phyloP scores from a whole-genome alignment of 2,329 filamentous ascomycete species.

The Fusarium sp. region DNA sequence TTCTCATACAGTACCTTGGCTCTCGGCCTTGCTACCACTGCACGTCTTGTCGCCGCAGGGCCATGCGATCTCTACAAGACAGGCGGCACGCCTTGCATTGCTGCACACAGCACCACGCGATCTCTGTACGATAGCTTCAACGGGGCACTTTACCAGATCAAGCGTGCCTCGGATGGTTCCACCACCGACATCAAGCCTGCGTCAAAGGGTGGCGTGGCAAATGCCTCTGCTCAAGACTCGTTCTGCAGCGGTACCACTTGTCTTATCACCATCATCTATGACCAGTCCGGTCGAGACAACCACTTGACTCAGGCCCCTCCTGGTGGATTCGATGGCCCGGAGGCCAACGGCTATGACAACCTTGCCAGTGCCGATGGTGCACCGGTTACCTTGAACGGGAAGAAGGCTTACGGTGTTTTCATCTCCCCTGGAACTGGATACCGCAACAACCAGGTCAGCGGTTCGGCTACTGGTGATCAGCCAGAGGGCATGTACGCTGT shows the following conservation, averaged over 20 bases:
- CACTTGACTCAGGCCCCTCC: conserved; percentile 71
- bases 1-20: conserved; percentile 18
- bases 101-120: conserved; percentile 27
- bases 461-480: conserved; percentile 24
- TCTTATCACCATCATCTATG: conserved; percentile 73
- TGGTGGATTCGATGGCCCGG: conserved; percentile 58
- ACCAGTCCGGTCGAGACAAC: conserved; percentile 72
- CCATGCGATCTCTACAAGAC: conserved; percentile 29
- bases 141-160: conserved; percentile 26
- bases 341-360: conserved; percentile 24
- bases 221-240: conserved; percentile 69
- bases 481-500: conserved; percentile 29
- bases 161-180: conserved; percentile 27
- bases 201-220: conserved; percentile 71
- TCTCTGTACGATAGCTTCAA: conserved; percentile 6
- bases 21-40: conserved; percentile 2
- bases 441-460: conserved; percentile 16
- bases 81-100: conserved; percentile 27
- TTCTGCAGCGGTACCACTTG: conserved; percentile 73
- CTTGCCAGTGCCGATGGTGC: conserved; percentile 27
- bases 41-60: conserved; percentile 15
- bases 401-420: conserved; percentile 33
- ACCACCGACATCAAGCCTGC: conserved; percentile 12
- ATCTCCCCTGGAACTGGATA: conserved; percentile 28
- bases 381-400: conserved; percentile 26